Percentiles rank a stretch among this genome's conserved stretches.
These are phyloP conservation scores for Daldinia childiae DNA, from an alignment of 495 filamentous ascomycete genomes.

Conservation along the genomic window DNA sequence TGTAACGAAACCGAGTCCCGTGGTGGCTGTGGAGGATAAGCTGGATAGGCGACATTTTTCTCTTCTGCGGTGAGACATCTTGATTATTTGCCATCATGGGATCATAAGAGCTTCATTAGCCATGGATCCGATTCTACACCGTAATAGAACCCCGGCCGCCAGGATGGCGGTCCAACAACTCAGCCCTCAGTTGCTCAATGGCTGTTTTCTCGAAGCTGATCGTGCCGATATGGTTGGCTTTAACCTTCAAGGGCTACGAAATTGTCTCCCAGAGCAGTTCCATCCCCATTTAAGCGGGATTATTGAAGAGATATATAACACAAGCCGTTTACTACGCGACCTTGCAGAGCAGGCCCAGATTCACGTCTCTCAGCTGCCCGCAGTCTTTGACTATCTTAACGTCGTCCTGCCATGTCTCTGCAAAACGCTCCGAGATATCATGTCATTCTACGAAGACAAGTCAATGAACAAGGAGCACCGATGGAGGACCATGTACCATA, in stretches of 20 bases:
- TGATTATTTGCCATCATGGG: slow-evolving; percentile 29
- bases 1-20: slow-evolving; percentile 9
- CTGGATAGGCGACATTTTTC: slow-evolving; percentile 9
- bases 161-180: slow-evolving; percentile 32
- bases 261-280: slow-evolving; percentile 51
- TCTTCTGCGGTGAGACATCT: slow-evolving; percentile 17
- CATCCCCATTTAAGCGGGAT: slow-evolving; percentile 55
- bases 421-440: slow-evolving; percentile 62
- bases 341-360: slow-evolving; percentile 62
- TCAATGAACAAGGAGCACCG: slow-evolving; percentile 54
- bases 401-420: slow-evolving; percentile 62
- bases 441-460: slow-evolving; percentile 59
- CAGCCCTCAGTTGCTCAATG: slow-evolving; percentile 51
- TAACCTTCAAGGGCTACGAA: slow-evolving; percentile 53
- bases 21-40: slow-evolving; percentile 37
- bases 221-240: slow-evolving; percentile 53
- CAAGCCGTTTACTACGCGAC: slow-evolving; percentile 58
- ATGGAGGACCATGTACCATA: slow-evolving; percentile 65
- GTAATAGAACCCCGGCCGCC: slow-evolving; percentile 20
- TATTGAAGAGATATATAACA: slow-evolving; percentile 53
- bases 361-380: slow-evolving; percentile 55
- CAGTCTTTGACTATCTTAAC: slow-evolving; percentile 61
- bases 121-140: slow-evolving; percentile 32
- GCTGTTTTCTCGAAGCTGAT: slow-evolving; percentile 58
- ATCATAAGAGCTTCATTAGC: slow-evolving; percentile 16